Percentiles rank a stretch among this genome's conserved stretches.
phyloP scores from a whole-genome alignment of 2,329 filamentous ascomycete genomes.

The Thielaviopsis musarum region DNA sequence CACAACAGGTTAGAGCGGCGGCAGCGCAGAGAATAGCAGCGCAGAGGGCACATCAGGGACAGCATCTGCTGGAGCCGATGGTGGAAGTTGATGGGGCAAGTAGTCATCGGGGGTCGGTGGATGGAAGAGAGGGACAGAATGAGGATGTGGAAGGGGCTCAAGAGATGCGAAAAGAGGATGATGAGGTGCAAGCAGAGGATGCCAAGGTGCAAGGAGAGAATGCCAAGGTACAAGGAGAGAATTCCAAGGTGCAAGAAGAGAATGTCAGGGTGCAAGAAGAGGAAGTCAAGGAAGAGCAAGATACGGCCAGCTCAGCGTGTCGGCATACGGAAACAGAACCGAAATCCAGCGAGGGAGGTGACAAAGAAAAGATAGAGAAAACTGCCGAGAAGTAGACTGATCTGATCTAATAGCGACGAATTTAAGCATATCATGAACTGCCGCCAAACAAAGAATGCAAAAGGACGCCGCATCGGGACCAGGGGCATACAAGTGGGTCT shows the following conservation, averaged over 20 bases:
- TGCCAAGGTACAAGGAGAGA: too few species aligned
- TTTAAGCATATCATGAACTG: too few species aligned
- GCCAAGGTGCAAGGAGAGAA: neutral
- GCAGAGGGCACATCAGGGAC: conserved; percentile 6
- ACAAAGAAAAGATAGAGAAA: neutral
- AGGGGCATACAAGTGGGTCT: neutral
- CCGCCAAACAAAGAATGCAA: too few species aligned
- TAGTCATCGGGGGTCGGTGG: neutral
- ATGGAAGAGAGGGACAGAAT: conserved; percentile 19
- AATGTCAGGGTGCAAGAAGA: neutral
- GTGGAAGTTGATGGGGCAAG: conserved; percentile 28
- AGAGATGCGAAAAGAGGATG: neutral
- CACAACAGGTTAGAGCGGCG: neutral
- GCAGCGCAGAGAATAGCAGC: neutral
- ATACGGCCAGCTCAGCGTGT: too few species aligned
- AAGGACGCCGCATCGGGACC: neutral
- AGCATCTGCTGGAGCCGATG: neutral
- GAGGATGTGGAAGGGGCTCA: conserved; percentile 31
- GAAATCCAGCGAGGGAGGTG: neutral
- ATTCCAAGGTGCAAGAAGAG: neutral
- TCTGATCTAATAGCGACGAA: too few species aligned
- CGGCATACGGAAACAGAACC: neutral
- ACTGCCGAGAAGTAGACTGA: too few species aligned
- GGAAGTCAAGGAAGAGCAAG: neutral
- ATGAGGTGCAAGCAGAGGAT: too few species aligned